phyloP scores from a whole-genome alignment of 257 asterid species.

The Linaria vulgaris region DNA sequence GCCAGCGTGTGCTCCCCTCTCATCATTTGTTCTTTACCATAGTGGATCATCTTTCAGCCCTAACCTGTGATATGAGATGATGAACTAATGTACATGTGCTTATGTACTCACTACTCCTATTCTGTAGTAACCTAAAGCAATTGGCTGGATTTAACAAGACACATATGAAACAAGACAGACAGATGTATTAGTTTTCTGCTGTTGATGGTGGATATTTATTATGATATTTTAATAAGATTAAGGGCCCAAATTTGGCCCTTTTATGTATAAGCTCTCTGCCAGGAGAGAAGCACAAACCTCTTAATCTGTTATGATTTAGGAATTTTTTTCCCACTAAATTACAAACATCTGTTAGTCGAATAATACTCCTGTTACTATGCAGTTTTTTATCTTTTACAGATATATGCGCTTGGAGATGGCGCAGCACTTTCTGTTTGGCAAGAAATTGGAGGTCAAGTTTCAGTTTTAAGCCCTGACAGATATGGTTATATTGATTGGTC shows the following conservation, averaged over 20 bases:
- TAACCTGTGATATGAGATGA: constrained; percentile 2
- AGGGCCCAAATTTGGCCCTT: constrained; percentile 11
- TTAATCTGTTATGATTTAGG: constrained; percentile 16
- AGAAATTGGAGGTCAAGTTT: constrained; percentile 72
- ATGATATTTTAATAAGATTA: constrained; percentile 18
- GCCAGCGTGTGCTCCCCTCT: not conserved
- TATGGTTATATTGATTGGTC: constrained; percentile 86
- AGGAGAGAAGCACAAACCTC: constrained; percentile 25
- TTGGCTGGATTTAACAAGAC: constrained; percentile 11
- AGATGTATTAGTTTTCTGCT: constrained; percentile 16
- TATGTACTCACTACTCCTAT: constrained; percentile 21
- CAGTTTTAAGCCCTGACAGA: constrained; percentile 73
- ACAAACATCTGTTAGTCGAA: constrained; percentile 2
- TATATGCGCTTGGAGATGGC: constrained; percentile 75
- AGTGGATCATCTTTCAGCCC: not conserved
- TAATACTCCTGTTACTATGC: constrained; percentile 13
- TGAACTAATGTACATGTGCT: constrained; percentile 14
- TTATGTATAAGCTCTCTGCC: not conserved
- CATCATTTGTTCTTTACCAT: not conserved
- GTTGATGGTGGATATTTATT: constrained; percentile 20
- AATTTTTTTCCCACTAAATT: not conserved
- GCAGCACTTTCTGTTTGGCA: constrained; percentile 69
- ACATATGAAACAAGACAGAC: constrained; percentile 16
- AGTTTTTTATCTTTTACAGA: constrained; percentile 44
- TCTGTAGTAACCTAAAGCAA: constrained; percentile 15